phyloP scores from a whole-genome alignment of 805 yeast genomes.

The Yarrowia sp. region DNA sequence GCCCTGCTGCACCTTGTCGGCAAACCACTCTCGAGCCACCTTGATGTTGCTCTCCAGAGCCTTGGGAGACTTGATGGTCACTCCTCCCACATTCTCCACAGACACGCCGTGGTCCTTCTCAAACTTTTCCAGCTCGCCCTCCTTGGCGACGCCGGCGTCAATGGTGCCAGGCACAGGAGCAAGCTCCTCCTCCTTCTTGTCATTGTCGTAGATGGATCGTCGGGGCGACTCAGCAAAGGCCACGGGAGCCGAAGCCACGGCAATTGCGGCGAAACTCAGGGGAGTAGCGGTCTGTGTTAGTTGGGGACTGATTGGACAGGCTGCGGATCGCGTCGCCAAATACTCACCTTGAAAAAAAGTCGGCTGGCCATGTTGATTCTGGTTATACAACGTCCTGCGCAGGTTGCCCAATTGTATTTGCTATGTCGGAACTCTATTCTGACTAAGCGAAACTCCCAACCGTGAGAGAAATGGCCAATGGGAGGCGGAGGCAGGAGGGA shows the following conservation, averaged over 20 bases:
- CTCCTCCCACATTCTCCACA: conserved; percentile 49
- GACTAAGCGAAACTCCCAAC: not conserved
- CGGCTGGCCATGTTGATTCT: conserved; percentile 19
- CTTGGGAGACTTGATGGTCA: conserved; percentile 52
- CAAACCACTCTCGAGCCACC: conserved; percentile 46
- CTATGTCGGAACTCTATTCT: not conserved
- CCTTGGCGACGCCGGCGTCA: conserved; percentile 27
- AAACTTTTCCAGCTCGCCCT: conserved; percentile 25
- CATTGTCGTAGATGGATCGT: conserved; percentile 36
- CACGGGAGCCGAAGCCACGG: conserved; percentile 17
- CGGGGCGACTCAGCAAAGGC: conserved; percentile 20
- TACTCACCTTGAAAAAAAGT: conserved; percentile 24
- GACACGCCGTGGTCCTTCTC: conserved; percentile 28
- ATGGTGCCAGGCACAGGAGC: conserved; percentile 36
- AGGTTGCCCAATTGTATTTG: conserved; percentile 16
- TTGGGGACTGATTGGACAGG: not conserved
- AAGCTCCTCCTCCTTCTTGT: conserved; percentile 28
- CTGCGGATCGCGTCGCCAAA: no score
- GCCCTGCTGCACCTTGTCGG: conserved; percentile 38
- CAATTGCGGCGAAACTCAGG: conserved; percentile 11
- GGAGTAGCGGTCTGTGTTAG: conserved; percentile 22
- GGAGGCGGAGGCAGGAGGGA: not conserved
- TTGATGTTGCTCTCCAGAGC: conserved; percentile 50
- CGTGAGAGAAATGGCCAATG: not conserved
- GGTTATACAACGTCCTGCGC: not conserved